phyloP scores from a whole-genome alignment of 1,284 basidiomycete species.

The Ustilago trichophora region DNA sequence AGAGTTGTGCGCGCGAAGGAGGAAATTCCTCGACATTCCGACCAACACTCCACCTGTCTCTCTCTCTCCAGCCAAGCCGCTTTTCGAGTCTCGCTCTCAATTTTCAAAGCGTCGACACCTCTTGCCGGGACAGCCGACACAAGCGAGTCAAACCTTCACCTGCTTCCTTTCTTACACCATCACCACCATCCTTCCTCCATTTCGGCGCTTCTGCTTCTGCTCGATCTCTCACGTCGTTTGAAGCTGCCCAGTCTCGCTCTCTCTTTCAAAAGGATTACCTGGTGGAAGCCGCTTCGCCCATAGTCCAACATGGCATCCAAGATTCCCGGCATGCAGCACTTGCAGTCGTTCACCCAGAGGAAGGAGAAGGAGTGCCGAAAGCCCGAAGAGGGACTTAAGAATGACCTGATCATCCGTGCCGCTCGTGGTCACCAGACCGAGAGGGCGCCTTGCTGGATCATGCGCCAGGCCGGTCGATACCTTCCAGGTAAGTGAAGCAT shows the following conservation, averaged over 20 bases:
- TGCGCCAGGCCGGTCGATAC: constrained; percentile 97
- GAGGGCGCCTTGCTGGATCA: constrained; percentile 96
- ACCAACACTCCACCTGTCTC: not conserved
- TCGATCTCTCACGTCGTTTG: not conserved
- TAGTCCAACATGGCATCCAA: constrained; percentile 39
- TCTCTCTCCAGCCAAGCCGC: no score
- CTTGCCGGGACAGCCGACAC: no score
- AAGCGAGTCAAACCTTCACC: no score
- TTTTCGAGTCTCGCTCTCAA: no score
- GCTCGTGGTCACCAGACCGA: constrained; percentile 87
- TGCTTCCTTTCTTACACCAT: no score
- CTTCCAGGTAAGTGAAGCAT: constrained; percentile 78
- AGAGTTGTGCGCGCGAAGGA: not conserved
- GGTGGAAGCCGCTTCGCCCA: no score
- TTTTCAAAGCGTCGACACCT: no score
- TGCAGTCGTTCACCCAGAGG: constrained; percentile 54
- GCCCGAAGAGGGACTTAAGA: constrained; percentile 72
- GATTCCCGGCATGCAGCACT: constrained; percentile 53
- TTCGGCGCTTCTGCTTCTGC: not conserved
- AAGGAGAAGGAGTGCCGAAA: constrained; percentile 49
- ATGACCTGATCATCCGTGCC: constrained; percentile 88
- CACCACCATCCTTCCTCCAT: no score
- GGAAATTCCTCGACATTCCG: no score
- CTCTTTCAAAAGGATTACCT: no score
- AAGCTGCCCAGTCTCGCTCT: no score